Evolutionary conservation across 345 rosid species (phyloP).

Genomic region (Lumnitzera racemosa): DNA sequence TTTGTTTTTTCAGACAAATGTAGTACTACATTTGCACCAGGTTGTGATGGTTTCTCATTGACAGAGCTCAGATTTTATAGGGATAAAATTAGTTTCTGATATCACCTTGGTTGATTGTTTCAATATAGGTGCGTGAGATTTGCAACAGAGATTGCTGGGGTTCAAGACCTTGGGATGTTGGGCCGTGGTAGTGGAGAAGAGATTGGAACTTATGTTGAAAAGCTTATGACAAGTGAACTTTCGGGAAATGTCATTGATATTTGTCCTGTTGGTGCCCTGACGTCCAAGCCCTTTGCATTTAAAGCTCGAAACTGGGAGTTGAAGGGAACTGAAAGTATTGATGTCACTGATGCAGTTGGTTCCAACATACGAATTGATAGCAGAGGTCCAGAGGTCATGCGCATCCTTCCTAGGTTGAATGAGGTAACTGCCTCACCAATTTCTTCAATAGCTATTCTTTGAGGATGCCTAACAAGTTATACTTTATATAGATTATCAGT

Average conservation of each 20-base stretch:
- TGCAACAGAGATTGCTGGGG: conserved; percentile 97
- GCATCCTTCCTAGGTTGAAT: conserved; percentile 79
- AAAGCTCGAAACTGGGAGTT: conserved; percentile 99
- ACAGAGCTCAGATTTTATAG: not conserved
- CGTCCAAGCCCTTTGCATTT: conserved; percentile 97
- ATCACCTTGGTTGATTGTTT: not conserved
- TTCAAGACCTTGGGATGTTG: conserved; percentile 94
- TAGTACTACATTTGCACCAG: not conserved
- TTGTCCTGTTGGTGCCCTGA: conserved; percentile 98
- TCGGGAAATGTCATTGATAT: conserved; percentile 98
- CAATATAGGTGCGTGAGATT: conserved; percentile 84
- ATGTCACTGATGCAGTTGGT: conserved; percentile 94
- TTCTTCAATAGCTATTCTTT: not conserved
- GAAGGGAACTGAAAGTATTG: conserved; percentile 94
- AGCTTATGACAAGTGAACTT: conserved; percentile 98
- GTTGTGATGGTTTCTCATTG: not conserved
- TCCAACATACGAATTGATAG: conserved; percentile 95
- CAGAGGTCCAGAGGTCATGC: conserved; percentile 98
- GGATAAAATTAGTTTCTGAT: conserved; percentile 5
- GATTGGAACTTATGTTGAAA: conserved; percentile 97
- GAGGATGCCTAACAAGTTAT: not conserved
- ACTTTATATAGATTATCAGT: not conserved
- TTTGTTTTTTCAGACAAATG: no score
- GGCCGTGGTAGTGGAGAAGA: conserved; percentile 99
- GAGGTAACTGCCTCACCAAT: conserved; percentile 44